phyloP scores from a whole-genome alignment of 805 yeast genomes.

The Ogataea siamensis region DNA sequence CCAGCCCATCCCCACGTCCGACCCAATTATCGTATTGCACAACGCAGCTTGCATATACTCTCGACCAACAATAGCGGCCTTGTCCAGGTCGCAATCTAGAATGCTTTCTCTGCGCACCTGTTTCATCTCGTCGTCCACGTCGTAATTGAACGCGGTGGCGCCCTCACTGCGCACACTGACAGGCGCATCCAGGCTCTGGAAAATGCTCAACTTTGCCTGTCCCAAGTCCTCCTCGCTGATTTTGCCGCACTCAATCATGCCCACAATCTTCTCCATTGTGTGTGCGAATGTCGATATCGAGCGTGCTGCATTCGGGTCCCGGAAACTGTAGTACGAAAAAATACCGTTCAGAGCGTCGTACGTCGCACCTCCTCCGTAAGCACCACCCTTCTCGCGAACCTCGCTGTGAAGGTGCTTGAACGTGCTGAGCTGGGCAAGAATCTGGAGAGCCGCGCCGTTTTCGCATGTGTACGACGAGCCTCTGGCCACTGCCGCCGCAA shows the following conservation, averaged over 20 bases:
- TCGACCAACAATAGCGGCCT: constrained; percentile 37
- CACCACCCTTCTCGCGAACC: constrained; percentile 94
- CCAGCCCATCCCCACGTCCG: constrained; percentile 4
- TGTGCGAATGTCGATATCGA: constrained; percentile 60
- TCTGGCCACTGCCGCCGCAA: constrained; percentile 62
- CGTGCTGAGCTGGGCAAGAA: constrained; percentile 75
- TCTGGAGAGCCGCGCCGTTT: constrained; percentile 85
- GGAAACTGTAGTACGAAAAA: constrained; percentile 80
- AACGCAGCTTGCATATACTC: neutral
- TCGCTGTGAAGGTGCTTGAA: constrained; percentile 85
- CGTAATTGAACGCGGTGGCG: constrained; percentile 57
- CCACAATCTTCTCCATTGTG: constrained; percentile 47
- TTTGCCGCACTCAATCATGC: constrained; percentile 23
- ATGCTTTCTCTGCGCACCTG: constrained; percentile 76
- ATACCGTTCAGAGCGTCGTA: constrained; percentile 81
- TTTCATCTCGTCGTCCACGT: constrained; percentile 72
- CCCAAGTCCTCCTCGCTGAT: constrained; percentile 60
- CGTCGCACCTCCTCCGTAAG: constrained; percentile 93
- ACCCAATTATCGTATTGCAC: constrained; percentile 15
- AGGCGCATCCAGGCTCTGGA: constrained; percentile 92
- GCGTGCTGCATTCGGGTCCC: constrained; percentile 85
- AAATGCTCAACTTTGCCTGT: constrained; percentile 86
- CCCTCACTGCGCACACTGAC: constrained; percentile 80
- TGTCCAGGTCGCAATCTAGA: constrained; percentile 61
- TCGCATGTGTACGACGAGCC: constrained; percentile 66